phyloP scores from a whole-genome alignment of 148 eudicot species.

The Fagopyrum esculentum region DNA sequence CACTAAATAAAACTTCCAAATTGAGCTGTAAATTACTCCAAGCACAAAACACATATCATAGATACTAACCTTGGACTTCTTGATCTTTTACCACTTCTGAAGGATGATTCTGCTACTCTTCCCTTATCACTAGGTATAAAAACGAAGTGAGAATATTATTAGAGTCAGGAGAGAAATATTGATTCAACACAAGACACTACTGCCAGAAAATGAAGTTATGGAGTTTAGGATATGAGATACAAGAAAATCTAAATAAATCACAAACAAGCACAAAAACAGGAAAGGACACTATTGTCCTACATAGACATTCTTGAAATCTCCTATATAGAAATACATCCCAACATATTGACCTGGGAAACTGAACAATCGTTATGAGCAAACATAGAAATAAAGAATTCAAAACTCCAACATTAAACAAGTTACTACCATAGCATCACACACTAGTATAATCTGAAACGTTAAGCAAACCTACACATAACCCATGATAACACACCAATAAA shows the following conservation, averaged over 20 bases:
- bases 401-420: not conserved
- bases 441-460: not conserved
- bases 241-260: not conserved
- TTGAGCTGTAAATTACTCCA: not conserved
- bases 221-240: not conserved
- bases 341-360: not conserved
- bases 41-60: not conserved
- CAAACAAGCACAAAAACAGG: not conserved
- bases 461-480: not conserved
- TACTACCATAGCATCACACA: not conserved
- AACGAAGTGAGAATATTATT: not conserved
- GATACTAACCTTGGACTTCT: conserved; percentile 33
- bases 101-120: conserved; percentile 28
- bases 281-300: not conserved
- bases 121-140: conserved; percentile 28
- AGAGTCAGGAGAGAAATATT: not conserved
- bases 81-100: conserved; percentile 27
- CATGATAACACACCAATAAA: not conserved
- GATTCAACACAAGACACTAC: not conserved
- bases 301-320: not conserved
- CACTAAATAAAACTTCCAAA: not conserved
- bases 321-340: not conserved
- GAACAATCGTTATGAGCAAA: not conserved
- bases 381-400: not conserved
- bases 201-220: not conserved